Percentiles rank a stretch among this genome's conserved stretches.
Conservation (phyloP, 2,329 filamentous ascomycete species). For the Blumeria hordei region DNA sequence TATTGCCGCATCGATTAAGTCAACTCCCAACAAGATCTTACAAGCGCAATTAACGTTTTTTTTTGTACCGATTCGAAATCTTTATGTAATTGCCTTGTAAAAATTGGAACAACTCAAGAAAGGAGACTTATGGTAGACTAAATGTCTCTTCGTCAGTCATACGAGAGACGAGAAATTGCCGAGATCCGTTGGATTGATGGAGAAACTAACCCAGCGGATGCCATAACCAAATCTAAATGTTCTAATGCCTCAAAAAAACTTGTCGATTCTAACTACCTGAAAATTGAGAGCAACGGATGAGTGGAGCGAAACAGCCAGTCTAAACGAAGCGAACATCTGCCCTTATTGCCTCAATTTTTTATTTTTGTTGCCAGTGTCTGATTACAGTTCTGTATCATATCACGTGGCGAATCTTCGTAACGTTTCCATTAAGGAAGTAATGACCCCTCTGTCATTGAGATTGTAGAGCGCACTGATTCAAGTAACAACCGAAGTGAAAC, state of each 20-base stretch:
- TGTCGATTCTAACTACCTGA: background rate
- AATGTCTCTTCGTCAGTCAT: background rate
- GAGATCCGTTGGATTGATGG: background rate
- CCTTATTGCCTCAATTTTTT: too few species aligned
- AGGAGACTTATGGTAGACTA: background rate
- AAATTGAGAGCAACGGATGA: too few species aligned
- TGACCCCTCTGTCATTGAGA: too few species aligned
- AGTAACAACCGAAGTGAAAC: too few species aligned
- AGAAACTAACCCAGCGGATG: background rate
- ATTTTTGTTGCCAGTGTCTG: too few species aligned
- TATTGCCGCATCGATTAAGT: background rate
- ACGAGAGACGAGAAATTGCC: background rate
- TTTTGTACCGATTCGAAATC: background rate
- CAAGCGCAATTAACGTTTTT: background rate
- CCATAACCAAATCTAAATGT: background rate
- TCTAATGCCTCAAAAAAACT: background rate
- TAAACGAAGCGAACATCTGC: too few species aligned
- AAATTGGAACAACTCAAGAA: background rate
- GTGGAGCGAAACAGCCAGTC: too few species aligned
- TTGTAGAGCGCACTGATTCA: too few species aligned
- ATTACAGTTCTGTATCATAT: too few species aligned
- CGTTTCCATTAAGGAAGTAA: too few species aligned
- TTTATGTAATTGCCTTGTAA: background rate
- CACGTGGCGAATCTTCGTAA: too few species aligned
- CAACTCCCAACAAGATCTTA: background rate